Evolutionary conservation across 164 flowering plant species (phyloP), one percentile per base, ranked within the genome.

Genomic region (Dillenia turbinata): DNA sequence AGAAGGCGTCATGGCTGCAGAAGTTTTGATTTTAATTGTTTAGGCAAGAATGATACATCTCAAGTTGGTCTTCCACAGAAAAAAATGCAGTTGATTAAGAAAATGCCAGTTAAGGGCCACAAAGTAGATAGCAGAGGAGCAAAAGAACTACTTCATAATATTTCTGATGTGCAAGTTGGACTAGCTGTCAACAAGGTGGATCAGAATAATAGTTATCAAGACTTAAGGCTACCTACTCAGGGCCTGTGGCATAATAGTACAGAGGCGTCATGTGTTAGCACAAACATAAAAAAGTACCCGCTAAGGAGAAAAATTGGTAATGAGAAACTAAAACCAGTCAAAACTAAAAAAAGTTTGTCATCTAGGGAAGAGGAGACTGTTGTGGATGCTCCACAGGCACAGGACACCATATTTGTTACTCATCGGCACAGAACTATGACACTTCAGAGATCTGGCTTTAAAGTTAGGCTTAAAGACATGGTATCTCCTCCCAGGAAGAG

Each of bases 401-500:
- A 51, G 58, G 58, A 44, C 26, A 49, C 15, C 8, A 10, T 54
- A 44, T 59, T 13, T 49, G 59, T 45, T 50, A 52, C 40, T 59
- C 54, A 8, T 19, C 51, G 52, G 15, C 55, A 56, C 56, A 45
- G 51, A 14, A 9, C 59, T 10, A 17, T 40, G 12, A 62, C n/a
- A 12, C 60, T 53, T 47, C 49, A 45, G 8, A 47, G 16, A 45
- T 69, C 45, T 47, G 62, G 63, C 19, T 43, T 43, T 47, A 56
- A 52, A 9, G 24, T 46, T 8, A 59, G 58, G 61, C 75, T 59
- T 46, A 67, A 71, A 55, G 68, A 67, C 49, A 54, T 63, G 75
- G 68, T 71, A 44, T 71, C 68, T 14, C 47, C 55, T 61, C 67
- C 69, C 57, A 57, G 40, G 9, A 71, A 75, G 59, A 69, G 63